Evolutionary conservation across 2,329 filamentous ascomycete genomes (phyloP).

Genomic region (Microsporum ferrugineum): DNA sequence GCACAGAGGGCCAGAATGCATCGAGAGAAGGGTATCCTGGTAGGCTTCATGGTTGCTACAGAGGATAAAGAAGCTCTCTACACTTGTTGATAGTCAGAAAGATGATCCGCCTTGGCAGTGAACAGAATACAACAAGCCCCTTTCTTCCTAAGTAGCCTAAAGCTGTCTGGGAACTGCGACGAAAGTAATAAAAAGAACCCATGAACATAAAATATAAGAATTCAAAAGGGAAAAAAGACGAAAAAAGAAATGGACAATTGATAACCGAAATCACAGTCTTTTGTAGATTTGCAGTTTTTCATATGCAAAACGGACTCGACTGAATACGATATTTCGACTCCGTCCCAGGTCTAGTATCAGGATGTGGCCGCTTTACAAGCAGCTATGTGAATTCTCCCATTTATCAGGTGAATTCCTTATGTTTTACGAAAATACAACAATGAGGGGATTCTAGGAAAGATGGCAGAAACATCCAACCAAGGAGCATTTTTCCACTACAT

Average conservation of each 20-base stretch:
- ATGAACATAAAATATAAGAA: background rate
- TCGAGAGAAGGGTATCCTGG: background rate
- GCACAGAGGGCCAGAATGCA: conserved; percentile 25
- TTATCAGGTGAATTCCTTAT: too few species aligned
- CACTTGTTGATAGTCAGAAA: background rate
- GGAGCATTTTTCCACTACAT: too few species aligned
- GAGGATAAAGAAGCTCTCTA: background rate
- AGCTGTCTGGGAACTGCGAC: background rate
- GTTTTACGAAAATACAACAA: too few species aligned
- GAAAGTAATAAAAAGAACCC: background rate
- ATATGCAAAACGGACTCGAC: conserved; percentile 18
- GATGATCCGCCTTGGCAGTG: background rate
- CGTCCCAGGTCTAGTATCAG: too few species aligned
- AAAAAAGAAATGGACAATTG: conserved; percentile 16
- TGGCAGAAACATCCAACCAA: too few species aligned
- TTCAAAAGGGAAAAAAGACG: conserved; percentile 3
- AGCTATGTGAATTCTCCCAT: too few species aligned
- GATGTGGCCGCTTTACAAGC: too few species aligned
- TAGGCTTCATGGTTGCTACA: conserved; percentile 12
- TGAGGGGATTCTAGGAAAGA: too few species aligned
- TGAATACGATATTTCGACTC: too few species aligned
- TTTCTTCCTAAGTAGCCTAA: background rate
- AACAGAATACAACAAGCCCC: background rate
- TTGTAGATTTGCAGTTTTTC: conserved; percentile 9
- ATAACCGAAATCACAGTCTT: conserved; percentile 21